A percentile compares a stretch with the other conserved stretches of the same genome.
Conservation (phyloP, 768 basidiomycete species). For the Tricholoma terreum region DNA sequence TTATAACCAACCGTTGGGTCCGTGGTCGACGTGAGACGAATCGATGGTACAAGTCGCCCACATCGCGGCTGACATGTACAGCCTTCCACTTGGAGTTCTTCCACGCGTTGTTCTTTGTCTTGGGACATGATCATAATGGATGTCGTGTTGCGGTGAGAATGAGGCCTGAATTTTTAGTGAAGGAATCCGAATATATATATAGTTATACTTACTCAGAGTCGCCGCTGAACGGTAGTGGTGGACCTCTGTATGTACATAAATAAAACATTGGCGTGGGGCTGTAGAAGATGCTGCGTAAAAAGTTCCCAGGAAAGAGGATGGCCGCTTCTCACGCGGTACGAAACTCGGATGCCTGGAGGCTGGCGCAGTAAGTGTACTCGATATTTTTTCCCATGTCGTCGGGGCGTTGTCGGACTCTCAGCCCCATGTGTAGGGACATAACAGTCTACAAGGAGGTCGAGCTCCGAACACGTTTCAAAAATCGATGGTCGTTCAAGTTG, state of each 20-base stretch:
- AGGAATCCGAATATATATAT: too few species aligned
- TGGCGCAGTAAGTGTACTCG: not conserved
- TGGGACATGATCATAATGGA: constrained; percentile 2
- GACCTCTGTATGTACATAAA: constrained; percentile 5
- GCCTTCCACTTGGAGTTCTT: constrained; percentile 1
- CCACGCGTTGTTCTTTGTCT: constrained; percentile 9
- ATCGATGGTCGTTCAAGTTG: not conserved
- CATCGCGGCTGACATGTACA: not conserved
- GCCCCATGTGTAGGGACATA: not conserved
- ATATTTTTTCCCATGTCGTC: not conserved
- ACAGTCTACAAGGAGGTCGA: not conserved
- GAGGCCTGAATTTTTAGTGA: too few species aligned
- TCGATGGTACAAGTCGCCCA: not conserved
- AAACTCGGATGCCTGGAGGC: not conserved
- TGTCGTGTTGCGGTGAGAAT: constrained; percentile 8
- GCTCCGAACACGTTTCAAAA: not conserved
- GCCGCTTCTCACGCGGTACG: not conserved
- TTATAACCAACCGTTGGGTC: not conserved
- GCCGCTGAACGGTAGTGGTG: constrained; percentile 7
- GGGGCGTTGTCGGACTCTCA: not conserved
- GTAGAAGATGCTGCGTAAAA: too few species aligned
- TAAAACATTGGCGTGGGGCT: not conserved
- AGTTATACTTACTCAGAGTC: constrained; percentile 3
- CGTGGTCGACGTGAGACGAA: constrained; percentile 15
- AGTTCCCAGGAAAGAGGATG: not conserved